These are phyloP conservation scores for Ramaria sp. DNA, from an alignment of 768 basidiomycete genomes.

Conservation along the genomic window DNA sequence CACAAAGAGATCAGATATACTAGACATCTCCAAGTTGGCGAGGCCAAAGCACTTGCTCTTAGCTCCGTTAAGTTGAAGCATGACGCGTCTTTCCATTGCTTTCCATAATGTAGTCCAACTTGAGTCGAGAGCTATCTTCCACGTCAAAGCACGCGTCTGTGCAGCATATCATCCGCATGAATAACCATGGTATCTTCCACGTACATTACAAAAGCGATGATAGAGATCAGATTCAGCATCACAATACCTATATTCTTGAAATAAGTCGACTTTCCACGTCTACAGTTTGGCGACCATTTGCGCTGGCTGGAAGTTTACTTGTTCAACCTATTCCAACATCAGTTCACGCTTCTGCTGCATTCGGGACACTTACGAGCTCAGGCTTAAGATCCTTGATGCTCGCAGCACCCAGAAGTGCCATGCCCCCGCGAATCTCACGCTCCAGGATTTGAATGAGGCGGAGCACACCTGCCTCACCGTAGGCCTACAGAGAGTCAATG, in stretches of 20 bases:
- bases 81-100: too few relatives aligned
- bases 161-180: neutral
- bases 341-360: neutral
- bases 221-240: neutral
- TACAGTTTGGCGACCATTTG: slow-evolving; percentile 7
- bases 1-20: too few relatives aligned
- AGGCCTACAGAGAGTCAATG: slow-evolving; percentile 37
- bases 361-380: slow-evolving; percentile 48
- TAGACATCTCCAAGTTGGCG: too few relatives aligned
- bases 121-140: too few relatives aligned
- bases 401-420: slow-evolving; percentile 66
- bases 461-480: slow-evolving; percentile 60
- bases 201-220: neutral
- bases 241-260: neutral
- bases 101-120: too few relatives aligned
- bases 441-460: slow-evolving; percentile 59
- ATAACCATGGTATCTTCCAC: neutral
- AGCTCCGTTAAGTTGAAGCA: too few relatives aligned
- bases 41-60: too few relatives aligned
- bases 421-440: slow-evolving; percentile 66
- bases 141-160: too few relatives aligned
- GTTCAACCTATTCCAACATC: slow-evolving; percentile 21
- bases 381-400: slow-evolving; percentile 57
- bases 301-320: slow-evolving; percentile 55
- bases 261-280: neutral